Percentiles rank a stretch among this genome's conserved stretches.
Conservation (phyloP, 2,329 filamentous ascomycete genomes). For the Curvularia eragrostidis region DNA sequence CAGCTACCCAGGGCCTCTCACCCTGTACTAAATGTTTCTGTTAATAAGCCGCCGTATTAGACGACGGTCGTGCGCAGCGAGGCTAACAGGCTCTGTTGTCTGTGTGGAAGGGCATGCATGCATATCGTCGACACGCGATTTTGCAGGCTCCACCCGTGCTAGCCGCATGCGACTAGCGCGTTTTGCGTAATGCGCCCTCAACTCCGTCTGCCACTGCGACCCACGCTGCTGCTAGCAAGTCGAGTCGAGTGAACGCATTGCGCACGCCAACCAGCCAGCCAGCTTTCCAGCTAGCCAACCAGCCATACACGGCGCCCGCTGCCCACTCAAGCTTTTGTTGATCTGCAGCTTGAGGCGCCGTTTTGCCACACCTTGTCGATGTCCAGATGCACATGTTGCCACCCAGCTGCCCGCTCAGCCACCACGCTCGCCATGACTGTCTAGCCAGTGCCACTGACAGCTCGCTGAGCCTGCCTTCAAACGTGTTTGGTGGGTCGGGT, state of each 20-base stretch:
- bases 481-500: constrained; percentile 30
- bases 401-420: neutral
- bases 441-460: constrained; percentile 1
- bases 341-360: constrained; percentile 13
- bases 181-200: constrained; percentile 19
- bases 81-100: constrained; percentile 33
- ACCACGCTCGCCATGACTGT: neutral
- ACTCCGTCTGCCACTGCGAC: constrained; percentile 6
- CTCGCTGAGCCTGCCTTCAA: constrained; percentile 17
- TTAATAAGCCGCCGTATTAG: constrained; percentile 33
- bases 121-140: constrained; percentile 29
- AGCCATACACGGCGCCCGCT: constrained; percentile 10
- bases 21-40: constrained; percentile 29
- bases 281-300: constrained; percentile 9
- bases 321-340: constrained; percentile 15
- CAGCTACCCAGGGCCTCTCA: constrained; percentile 17
- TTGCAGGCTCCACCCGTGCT: constrained; percentile 26
- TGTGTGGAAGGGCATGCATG: constrained; percentile 31
- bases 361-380: constrained; percentile 16
- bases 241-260: constrained; percentile 16
- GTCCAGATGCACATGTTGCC: neutral
- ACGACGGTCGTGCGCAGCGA: constrained; percentile 22
- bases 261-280: constrained; percentile 8
- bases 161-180: constrained; percentile 5
- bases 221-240: constrained; percentile 12